Evolutionary conservation across 2,329 filamentous ascomycete species (phyloP).

Genomic region (Chaetomium sp.): DNA sequence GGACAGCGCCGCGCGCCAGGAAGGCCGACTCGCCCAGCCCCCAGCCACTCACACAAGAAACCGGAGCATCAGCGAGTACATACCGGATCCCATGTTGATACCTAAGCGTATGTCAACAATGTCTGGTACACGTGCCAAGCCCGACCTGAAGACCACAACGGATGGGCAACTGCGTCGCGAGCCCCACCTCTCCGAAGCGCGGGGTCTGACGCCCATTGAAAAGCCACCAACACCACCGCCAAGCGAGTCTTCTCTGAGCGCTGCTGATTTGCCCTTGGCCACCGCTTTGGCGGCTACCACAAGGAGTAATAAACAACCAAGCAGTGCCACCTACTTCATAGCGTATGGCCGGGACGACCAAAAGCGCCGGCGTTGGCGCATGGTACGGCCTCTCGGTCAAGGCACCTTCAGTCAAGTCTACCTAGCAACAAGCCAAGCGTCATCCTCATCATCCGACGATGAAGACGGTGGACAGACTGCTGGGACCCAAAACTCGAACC

Average conservation of each 20-base stretch:
- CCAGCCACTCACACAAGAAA: constrained; percentile 61
- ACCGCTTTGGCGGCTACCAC: constrained; percentile 37
- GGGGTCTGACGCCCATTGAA: constrained; percentile 61
- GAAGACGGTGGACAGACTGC: constrained; percentile 29
- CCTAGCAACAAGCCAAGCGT: constrained; percentile 73
- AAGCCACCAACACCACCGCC: constrained; percentile 75
- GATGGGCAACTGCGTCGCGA: constrained; percentile 62
- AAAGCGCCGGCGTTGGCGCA: constrained; percentile 71
- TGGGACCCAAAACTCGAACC: constrained; percentile 23
- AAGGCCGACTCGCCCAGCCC: constrained; percentile 25
- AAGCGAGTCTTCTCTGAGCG: constrained; percentile 59
- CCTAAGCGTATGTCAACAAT: constrained; percentile 69
- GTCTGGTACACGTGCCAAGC: constrained; percentile 51
- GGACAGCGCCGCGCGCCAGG: constrained; percentile 25
- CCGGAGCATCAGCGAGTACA: constrained; percentile 83
- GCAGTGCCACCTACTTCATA: constrained; percentile 57
- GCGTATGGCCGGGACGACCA: constrained; percentile 59
- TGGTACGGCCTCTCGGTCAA: constrained; percentile 74
- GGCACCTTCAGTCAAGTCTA: constrained; percentile 95
- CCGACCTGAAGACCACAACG: constrained; percentile 32
- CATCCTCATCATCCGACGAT: constrained; percentile 39
- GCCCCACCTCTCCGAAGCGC: constrained; percentile 68
- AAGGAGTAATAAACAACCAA: constrained; percentile 33
- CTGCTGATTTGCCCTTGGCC: constrained; percentile 34
- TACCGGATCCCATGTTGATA: constrained; percentile 62